Conservation (phyloP, 768 basidiomycete species). For the Amanita muscaria region DNA sequence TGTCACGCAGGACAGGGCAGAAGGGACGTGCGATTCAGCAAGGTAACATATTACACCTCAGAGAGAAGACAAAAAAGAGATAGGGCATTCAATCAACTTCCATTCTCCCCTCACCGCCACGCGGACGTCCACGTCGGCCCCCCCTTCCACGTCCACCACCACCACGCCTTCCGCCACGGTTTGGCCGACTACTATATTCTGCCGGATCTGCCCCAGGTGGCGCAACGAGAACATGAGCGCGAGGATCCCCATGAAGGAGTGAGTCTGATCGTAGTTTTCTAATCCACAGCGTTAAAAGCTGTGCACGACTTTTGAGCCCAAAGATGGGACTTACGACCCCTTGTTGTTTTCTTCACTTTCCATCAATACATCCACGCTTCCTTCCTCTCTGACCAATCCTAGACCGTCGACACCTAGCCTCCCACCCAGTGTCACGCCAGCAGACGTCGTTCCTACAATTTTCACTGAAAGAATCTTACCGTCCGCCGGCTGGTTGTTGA, state of each 20-base stretch:
- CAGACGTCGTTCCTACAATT: constrained; percentile 46
- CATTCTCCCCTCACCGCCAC: constrained; percentile 36
- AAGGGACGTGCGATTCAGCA: background rate
- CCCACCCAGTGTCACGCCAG: constrained; percentile 44
- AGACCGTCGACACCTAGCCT: constrained; percentile 51
- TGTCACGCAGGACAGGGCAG: constrained; percentile 6
- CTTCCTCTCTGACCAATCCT: constrained; percentile 43
- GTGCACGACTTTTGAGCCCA: background rate
- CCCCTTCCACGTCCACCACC: constrained; percentile 30
- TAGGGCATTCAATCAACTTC: constrained; percentile 36
- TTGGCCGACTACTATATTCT: constrained; percentile 35
- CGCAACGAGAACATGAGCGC: constrained; percentile 58
- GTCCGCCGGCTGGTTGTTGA: constrained; percentile 76
- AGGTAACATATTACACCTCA: background rate
- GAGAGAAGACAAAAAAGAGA: background rate
- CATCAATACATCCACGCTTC: constrained; percentile 57
- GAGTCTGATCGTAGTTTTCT: constrained; percentile 87
- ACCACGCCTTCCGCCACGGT: constrained; percentile 28
- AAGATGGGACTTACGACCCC: constrained; percentile 46
- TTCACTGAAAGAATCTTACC: constrained; percentile 63
- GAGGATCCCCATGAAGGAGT: constrained; percentile 50
- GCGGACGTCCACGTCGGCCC: constrained; percentile 27
- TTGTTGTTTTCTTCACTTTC: constrained; percentile 29
- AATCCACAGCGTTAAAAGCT: constrained; percentile 4
- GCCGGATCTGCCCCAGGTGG: constrained; percentile 58